Evolutionary conservation across 139 green algal genomes (phyloP).

Genomic region (Tetradesmus lagerheimii): DNA sequence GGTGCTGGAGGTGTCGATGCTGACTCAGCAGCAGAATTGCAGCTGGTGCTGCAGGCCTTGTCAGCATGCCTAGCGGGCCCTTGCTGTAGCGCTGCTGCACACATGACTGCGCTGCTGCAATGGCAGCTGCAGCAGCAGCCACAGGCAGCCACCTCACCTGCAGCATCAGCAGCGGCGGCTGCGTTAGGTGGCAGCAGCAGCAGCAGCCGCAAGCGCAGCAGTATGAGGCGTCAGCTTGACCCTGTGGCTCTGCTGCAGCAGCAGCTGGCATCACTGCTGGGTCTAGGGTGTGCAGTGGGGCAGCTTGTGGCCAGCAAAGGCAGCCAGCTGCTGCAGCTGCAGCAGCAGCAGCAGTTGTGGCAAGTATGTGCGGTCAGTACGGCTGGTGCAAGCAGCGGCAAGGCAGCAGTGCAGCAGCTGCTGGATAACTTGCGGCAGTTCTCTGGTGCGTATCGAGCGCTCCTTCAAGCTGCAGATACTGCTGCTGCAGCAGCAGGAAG

Average conservation of each 20-base stretch:
- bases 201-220: neutral
- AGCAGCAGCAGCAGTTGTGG: neutral
- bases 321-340: neutral
- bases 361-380: too few species aligned
- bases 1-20: neutral
- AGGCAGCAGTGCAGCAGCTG: neutral
- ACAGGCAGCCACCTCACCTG: neutral
- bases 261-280: constrained; percentile 14
- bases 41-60: constrained; percentile 12
- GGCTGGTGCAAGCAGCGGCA: neutral
- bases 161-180: constrained; percentile 12
- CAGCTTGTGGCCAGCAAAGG: neutral
- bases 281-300: neutral
- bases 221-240: neutral
- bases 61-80: neutral
- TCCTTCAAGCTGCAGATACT: neutral
- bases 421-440: neutral
- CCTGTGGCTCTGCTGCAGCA: neutral
- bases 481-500: neutral
- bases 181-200: neutral
- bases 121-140: neutral
- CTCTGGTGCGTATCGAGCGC: neutral
- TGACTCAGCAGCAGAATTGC: neutral
- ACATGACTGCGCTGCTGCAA: neutral
- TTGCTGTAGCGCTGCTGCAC: constrained; percentile 12